Conservation (phyloP, 495 filamentous ascomycete genomes). For the Alectoria sarmentosa region DNA sequence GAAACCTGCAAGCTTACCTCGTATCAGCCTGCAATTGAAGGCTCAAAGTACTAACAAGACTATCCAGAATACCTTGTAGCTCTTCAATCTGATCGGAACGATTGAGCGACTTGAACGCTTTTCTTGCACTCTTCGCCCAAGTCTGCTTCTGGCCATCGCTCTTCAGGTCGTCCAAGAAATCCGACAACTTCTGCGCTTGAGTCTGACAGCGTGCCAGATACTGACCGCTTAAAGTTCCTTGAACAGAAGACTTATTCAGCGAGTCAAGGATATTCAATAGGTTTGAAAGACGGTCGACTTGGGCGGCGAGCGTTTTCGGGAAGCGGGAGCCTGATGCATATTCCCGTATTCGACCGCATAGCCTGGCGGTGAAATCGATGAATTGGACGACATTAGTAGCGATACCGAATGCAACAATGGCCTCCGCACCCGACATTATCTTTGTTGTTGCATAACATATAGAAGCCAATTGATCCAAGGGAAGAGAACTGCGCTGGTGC, state of each 20-base stretch:
- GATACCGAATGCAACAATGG: constrained; percentile 16
- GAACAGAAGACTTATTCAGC: not conserved
- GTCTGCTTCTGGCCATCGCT: constrained; percentile 5
- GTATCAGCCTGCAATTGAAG: constrained; percentile 14
- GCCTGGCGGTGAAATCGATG: constrained; percentile 17
- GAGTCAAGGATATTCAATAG: constrained; percentile 10
- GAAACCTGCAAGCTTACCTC: not conserved
- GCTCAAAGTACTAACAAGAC: constrained; percentile 10
- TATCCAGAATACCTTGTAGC: constrained; percentile 12
- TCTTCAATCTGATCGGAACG: constrained; percentile 14
- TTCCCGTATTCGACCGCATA: constrained; percentile 18
- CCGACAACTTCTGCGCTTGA: constrained; percentile 10
- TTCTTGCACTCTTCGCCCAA: constrained; percentile 10
- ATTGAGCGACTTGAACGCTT: constrained; percentile 13
- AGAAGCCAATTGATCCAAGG: not conserved
- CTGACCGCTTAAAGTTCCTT: not conserved
- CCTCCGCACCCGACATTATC: constrained; percentile 18
- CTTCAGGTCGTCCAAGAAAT: constrained; percentile 11
- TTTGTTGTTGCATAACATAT: not conserved
- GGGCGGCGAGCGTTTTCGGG: constrained; percentile 15
- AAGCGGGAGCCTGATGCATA: constrained; percentile 14
- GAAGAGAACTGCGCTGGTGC: not conserved
- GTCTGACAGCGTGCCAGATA: constrained; percentile 2
- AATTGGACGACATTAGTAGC: constrained; percentile 22
- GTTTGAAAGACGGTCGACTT: constrained; percentile 16